Evolutionary conservation across 192 early-diverging fungal species (phyloP).

Genomic region (Diversispora epigaea): DNA sequence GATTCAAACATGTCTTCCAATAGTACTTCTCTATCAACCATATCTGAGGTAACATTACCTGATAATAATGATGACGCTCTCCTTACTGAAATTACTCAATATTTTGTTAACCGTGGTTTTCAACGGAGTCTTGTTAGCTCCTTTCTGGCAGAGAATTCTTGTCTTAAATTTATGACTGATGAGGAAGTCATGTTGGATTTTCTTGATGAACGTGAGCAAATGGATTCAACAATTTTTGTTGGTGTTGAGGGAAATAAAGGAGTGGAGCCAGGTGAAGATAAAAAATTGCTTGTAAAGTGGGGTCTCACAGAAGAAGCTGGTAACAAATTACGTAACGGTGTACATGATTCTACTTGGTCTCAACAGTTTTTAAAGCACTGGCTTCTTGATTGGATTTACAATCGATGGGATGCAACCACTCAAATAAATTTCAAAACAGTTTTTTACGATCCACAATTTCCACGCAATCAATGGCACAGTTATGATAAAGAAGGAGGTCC

Average conservation of each 20-base stretch:
- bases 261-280: background rate
- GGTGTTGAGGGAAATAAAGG: slow-evolving; percentile 3
- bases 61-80: background rate
- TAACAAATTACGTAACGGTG: background rate
- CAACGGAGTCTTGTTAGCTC: background rate
- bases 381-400: background rate
- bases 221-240: background rate
- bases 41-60: background rate
- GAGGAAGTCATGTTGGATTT: slow-evolving; percentile 24
- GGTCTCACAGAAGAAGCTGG: slow-evolving; percentile 4
- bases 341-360: background rate
- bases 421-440: background rate
- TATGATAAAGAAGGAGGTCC: too few relatives aligned
- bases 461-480: slow-evolving; percentile 11
- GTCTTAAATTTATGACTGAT: background rate
- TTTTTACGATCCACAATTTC: background rate
- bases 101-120: background rate
- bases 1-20: background rate
- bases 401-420: too few relatives aligned
- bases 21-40: slow-evolving; percentile 1
- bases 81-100: background rate
- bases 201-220: background rate
- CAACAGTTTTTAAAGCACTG: slow-evolving; percentile 5
- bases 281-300: slow-evolving; percentile 3
- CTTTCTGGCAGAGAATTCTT: background rate